Evolutionary conservation across 352 stramenopile species (phyloP).

Genomic region (Phytophthora agathidicida): DNA sequence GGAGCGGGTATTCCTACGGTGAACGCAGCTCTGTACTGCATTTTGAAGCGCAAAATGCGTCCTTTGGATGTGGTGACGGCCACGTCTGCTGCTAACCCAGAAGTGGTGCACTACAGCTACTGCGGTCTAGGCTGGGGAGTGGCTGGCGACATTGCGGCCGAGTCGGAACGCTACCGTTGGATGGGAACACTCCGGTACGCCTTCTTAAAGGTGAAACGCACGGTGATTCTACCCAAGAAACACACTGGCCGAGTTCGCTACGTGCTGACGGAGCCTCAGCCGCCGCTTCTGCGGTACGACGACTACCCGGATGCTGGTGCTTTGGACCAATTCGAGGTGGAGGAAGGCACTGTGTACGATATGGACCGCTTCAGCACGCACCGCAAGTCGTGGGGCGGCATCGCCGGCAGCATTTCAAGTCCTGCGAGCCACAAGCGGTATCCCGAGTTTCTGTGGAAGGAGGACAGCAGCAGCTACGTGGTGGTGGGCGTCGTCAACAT

Average conservation of each 20-base stretch:
- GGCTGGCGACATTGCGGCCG: slow-evolving; percentile 72
- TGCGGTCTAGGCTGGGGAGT: slow-evolving; percentile 83
- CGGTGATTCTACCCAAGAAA: slow-evolving; percentile 61
- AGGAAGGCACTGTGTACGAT: slow-evolving; percentile 84
- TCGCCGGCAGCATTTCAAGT: slow-evolving; percentile 56
- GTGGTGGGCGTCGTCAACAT: slow-evolving; percentile 80
- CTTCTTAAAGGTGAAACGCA: slow-evolving; percentile 81
- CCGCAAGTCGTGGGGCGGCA: slow-evolving; percentile 74
- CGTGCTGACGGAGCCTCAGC: slow-evolving; percentile 69
- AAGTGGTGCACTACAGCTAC: slow-evolving; percentile 84
- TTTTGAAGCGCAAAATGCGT: slow-evolving; percentile 85
- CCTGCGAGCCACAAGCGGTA: slow-evolving; percentile 71
- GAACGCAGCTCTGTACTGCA: slow-evolving; percentile 76
- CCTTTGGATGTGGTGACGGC: slow-evolving; percentile 82
- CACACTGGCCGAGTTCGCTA: slow-evolving; percentile 74
- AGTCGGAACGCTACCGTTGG: slow-evolving; percentile 85
- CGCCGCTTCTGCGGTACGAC: slow-evolving; percentile 67
- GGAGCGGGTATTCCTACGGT: slow-evolving; percentile 76
- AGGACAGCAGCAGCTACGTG: slow-evolving; percentile 68
- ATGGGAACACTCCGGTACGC: slow-evolving; percentile 76
- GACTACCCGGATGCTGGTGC: slow-evolving; percentile 78
- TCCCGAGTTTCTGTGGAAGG: slow-evolving; percentile 61
- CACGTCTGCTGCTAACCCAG: slow-evolving; percentile 53
- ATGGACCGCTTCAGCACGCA: slow-evolving; percentile 49
- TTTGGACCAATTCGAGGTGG: slow-evolving; percentile 83